Evolutionary conservation across 768 basidiomycete species (phyloP).

Genomic region (Bullera alba): DNA sequence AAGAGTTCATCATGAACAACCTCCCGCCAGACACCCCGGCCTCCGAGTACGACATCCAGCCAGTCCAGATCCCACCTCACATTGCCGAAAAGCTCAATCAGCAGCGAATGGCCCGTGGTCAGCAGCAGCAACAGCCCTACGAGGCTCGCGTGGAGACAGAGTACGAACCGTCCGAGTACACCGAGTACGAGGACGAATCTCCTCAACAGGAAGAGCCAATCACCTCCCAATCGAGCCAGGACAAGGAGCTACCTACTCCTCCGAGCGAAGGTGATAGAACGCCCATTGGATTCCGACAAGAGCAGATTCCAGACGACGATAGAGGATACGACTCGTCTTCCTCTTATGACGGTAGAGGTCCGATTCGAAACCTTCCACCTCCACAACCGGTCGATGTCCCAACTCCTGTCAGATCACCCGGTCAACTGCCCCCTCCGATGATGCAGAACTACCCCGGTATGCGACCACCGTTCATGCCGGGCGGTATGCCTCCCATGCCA

Average conservation of each 20-base stretch:
- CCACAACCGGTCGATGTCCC: conserved; percentile 40
- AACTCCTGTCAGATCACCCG: conserved; percentile 30
- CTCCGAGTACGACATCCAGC: conserved; percentile 14
- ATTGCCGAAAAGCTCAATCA: no score
- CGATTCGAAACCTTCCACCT: conserved; percentile 18
- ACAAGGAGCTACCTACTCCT: no score
- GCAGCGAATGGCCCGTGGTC: conserved; percentile 3
- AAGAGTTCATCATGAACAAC: conserved; percentile 34
- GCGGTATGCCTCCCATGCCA: conserved; percentile 19
- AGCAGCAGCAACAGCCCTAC: conserved; percentile 1
- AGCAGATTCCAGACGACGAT: conserved; percentile 2
- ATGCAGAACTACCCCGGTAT: conserved; percentile 7
- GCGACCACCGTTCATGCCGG: conserved; percentile 21
- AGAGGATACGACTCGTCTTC: conserved; percentile 13
- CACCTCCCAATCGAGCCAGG: not conserved
- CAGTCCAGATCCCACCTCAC: conserved; percentile 19
- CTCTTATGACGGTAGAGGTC: conserved; percentile 6
- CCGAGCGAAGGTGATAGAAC: not conserved
- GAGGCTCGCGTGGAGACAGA: conserved; percentile 1
- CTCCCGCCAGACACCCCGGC: conserved; percentile 35
- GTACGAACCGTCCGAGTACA: conserved; percentile 1
- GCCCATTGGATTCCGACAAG: conserved; percentile 22
- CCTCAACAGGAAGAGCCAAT: conserved; percentile 2
- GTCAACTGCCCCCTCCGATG: conserved; percentile 8
- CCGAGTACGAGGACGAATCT: conserved; percentile 7